Evolutionary conservation across 2,329 filamentous ascomycete genomes (phyloP).

Genomic region (Emmonsiellopsis sp.): DNA sequence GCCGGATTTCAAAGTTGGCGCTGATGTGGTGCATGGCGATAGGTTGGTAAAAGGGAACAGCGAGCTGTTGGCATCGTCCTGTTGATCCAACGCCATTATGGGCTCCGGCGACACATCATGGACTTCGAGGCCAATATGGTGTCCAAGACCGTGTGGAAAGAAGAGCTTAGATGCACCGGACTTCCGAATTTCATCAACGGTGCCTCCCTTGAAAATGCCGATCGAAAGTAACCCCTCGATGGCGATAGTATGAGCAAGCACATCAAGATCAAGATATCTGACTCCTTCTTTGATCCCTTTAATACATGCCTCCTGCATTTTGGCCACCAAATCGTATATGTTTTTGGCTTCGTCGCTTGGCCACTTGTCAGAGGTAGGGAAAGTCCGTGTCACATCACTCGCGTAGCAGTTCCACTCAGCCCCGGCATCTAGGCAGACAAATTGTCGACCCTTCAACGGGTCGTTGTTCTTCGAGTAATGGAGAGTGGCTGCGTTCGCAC

Average conservation of each 20-base stretch:
- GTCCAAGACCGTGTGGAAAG: slow-evolving; percentile 46
- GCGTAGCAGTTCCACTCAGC: slow-evolving; percentile 67
- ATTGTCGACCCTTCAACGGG: slow-evolving; percentile 60
- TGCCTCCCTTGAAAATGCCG: slow-evolving; percentile 60
- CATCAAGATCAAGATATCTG: slow-evolving; percentile 72
- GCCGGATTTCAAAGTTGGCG: slow-evolving; percentile 37
- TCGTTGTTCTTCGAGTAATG: slow-evolving; percentile 80
- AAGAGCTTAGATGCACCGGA: slow-evolving; percentile 32
- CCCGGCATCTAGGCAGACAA: slow-evolving; percentile 78
- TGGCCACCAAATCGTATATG: slow-evolving; percentile 74
- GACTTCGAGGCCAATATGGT: slow-evolving; percentile 45
- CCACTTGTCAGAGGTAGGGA: slow-evolving; percentile 63
- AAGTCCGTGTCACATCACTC: slow-evolving; percentile 71
- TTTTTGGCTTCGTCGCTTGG: slow-evolving; percentile 56
- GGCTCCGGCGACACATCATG: slow-evolving; percentile 31
- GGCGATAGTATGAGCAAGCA: slow-evolving; percentile 69
- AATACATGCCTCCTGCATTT: slow-evolving; percentile 78
- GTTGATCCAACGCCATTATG: slow-evolving; percentile 22
- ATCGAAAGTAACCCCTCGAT: slow-evolving; percentile 69
- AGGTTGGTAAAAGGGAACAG: slow-evolving; percentile 12
- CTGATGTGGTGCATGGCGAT: slow-evolving; percentile 25
- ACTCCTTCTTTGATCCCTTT: slow-evolving; percentile 63
- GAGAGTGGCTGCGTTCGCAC: slow-evolving; percentile 70
- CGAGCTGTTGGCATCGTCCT: slow-evolving; percentile 10
- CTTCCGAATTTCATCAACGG: slow-evolving; percentile 41